phyloP scores from a whole-genome alignment of 2,329 filamentous ascomycete species.

The Exophiala xenobiotica region DNA sequence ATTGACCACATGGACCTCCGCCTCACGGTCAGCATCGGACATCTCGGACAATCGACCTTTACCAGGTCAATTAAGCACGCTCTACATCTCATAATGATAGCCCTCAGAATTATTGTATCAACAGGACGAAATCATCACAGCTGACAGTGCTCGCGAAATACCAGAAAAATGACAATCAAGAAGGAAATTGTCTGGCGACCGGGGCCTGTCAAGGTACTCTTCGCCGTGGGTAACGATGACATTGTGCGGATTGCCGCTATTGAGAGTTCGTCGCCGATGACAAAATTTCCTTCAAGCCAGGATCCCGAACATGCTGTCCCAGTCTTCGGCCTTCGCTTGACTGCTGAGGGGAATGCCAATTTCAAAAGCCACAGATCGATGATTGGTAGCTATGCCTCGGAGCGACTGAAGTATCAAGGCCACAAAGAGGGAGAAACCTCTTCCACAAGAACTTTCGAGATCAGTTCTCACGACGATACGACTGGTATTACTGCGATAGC shows the following conservation, averaged over 20 bases:
- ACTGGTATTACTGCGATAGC: conserved; percentile 24
- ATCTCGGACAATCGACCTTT: not conserved
- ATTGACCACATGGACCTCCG: not conserved
- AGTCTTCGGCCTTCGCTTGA: not conserved
- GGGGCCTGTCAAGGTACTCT: not conserved
- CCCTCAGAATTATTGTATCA: not conserved
- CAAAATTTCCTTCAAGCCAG: not conserved
- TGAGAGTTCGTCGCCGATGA: not conserved
- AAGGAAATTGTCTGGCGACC: not conserved
- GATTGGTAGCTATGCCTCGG: conserved; percentile 26
- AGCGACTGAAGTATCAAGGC: conserved; percentile 30
- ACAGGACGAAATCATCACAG: not conserved
- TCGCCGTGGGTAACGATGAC: not conserved
- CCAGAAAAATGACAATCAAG: not conserved
- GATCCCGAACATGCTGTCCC: not conserved
- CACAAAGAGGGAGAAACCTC: conserved; percentile 13
- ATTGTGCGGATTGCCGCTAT: not conserved
- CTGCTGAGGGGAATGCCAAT: not conserved
- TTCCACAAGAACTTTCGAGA: conserved; percentile 20
- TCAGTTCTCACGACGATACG: conserved; percentile 24
- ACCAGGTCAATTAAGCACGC: not conserved
- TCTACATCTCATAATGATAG: not conserved
- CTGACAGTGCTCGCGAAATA: not conserved
- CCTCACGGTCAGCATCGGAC: not conserved
- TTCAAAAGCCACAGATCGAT: not conserved